These are phyloP conservation scores for Clitocybe nebularis DNA, from an alignment of 1,284 basidiomycete genomes.

Conservation along the genomic window DNA sequence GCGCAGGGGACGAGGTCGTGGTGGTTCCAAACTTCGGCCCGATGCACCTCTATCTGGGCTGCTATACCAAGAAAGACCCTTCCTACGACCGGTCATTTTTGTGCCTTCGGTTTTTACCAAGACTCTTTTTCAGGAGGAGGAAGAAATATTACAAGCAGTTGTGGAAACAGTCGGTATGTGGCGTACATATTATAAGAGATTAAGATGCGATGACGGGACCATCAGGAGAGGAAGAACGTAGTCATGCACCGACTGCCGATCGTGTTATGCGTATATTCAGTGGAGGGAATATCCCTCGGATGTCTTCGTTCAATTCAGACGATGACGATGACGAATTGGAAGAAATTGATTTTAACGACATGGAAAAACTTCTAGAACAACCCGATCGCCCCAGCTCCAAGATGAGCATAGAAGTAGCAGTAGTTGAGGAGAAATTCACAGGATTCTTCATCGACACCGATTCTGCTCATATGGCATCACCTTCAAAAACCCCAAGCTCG, in stretches of 20 bases:
- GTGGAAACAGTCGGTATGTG: conserved; percentile 47
- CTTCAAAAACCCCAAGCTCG: conserved; percentile 13
- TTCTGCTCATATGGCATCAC: conserved; percentile 24
- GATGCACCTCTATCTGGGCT: conserved; percentile 52
- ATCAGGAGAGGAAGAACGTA: conserved; percentile 42
- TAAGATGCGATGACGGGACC: not conserved
- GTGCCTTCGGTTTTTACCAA: conserved; percentile 55
- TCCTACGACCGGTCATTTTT: conserved; percentile 61
- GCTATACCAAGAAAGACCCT: conserved; percentile 54
- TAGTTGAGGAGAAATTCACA: conserved; percentile 38
- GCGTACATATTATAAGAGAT: conserved; percentile 5
- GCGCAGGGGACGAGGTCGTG: conserved; percentile 22
- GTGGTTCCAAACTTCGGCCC: conserved; percentile 18
- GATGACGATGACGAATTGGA: conserved; percentile 43
- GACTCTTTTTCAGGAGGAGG: conserved; percentile 56
- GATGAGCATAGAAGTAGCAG: conserved; percentile 13
- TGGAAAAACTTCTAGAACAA: conserved; percentile 36
- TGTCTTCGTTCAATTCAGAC: conserved; percentile 25
- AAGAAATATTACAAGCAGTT: conserved; percentile 60
- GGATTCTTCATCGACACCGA: conserved; percentile 40
- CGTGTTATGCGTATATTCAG: conserved; percentile 58
- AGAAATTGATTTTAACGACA: conserved; percentile 64
- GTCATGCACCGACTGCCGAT: conserved; percentile 63
- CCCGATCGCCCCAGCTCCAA: conserved; percentile 16
- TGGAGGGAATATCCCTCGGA: conserved; percentile 23